Evolutionary conservation across 108 stramenopile species (phyloP), one percentile per base, ranked within the genome.

Genomic region (Skeletonema costatum): DNA sequence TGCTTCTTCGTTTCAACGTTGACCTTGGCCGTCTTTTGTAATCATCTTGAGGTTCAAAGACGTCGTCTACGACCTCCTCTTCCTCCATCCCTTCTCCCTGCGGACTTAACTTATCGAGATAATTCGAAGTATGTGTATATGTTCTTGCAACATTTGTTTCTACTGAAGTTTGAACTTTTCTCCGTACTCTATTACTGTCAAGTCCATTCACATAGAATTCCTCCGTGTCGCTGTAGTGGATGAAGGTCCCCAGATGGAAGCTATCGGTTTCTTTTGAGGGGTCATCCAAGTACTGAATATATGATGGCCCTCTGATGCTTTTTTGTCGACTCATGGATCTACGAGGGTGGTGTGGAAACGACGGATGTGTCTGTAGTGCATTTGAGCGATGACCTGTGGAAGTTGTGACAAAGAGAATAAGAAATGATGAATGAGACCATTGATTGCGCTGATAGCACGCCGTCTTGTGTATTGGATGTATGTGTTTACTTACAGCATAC

Each of bases 151-250:
- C 46, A 60, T 68, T 33, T 35, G 71, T 65, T 48, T 66, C 71
- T 19, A 78, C 65, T 4, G 67, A 64, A 9, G 77, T 58, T 31
- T 77, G 77, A 21, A 77, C 70, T 38, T 35, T 71, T 38, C 77
- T 62, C 33, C 41, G 48, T 11, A 35, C 61, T 33, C 68, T 63
- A 41, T 66, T 58, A 9, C 65, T 42, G 38, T 56, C 59, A 48
- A 67, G 17, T 4, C 58, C 53, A 39, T 42, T 44, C 21, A 48
- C 64, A 3, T 78, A 58, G 63, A 58, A 66, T 21, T 66, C 51
- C 16, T 64, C 65, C 3, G 53, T 56, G 53, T 56, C 53, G 53
- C 53, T 56, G 25, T 56, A 56, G 4, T 25, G 53, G 25, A 60
- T 38, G 32, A 64, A 56, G 2, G 74, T 65, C 13, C 74, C 74